phyloP scores from a whole-genome alignment of 805 yeast genomes.

The Metschnikowia koreensis region DNA sequence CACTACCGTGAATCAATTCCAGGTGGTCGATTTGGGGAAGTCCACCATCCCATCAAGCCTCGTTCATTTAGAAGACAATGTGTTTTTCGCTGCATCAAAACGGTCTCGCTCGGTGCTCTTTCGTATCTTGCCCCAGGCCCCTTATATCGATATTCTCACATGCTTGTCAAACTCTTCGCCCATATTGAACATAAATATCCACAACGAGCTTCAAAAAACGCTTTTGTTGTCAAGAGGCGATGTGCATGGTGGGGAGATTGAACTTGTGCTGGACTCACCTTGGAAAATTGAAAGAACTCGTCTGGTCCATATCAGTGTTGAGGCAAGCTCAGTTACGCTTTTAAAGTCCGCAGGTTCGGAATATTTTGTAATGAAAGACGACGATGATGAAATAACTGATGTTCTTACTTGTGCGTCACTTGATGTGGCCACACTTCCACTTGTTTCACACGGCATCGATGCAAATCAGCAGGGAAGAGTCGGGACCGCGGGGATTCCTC shows the following conservation, averaged over 20 bases:
- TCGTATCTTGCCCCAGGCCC: constrained; percentile 23
- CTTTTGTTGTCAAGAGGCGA: constrained; percentile 35
- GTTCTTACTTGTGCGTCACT: not conserved
- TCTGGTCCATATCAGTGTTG: not conserved
- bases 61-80: constrained; percentile 25
- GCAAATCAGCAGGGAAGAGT: not conserved
- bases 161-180: constrained; percentile 32
- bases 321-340: not conserved
- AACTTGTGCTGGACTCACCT: constrained; percentile 2
- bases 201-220: constrained; percentile 4
- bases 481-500: not conserved
- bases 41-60: constrained; percentile 31
- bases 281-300: not conserved
- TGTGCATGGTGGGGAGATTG: constrained; percentile 32
- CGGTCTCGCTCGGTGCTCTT: constrained; percentile 32
- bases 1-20: constrained; percentile 16
- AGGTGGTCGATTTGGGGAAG: constrained; percentile 26
- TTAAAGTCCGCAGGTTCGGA: not conserved
- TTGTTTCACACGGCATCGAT: too few species aligned
- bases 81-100: constrained; percentile 31
- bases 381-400: not conserved
- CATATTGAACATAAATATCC: constrained; percentile 23
- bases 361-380: not conserved
- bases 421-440: not conserved
- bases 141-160: constrained; percentile 24